Conservation (phyloP, 73 alveolate genomes). For the Urostyla sp. region DNA sequence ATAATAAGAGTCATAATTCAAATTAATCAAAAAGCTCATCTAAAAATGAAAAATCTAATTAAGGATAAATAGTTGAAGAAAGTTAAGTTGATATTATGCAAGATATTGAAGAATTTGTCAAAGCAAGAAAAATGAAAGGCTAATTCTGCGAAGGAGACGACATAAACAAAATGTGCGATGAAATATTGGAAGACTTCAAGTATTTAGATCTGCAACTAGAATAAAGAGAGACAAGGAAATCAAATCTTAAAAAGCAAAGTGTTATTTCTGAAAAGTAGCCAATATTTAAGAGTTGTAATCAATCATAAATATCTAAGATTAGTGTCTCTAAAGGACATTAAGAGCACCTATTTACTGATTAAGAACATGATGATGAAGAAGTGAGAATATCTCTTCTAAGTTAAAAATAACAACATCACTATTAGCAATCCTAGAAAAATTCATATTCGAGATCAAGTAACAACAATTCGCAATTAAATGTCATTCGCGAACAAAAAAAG, state of each 20-base stretch:
- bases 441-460: too few relatives aligned
- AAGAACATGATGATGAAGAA: neutral
- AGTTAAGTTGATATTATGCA: slow-evolving; percentile 33
- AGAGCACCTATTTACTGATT: neutral
- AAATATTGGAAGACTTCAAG: slow-evolving; percentile 32
- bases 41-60: neutral
- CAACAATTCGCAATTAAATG: neutral
- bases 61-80: neutral
- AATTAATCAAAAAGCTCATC: too few relatives aligned
- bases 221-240: neutral
- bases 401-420: too few relatives aligned
- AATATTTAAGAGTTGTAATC: neutral
- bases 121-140: slow-evolving; percentile 33
- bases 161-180: slow-evolving; percentile 52
- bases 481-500: neutral
- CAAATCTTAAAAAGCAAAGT: neutral
- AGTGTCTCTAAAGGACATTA: neutral
- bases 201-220: slow-evolving; percentile 55
- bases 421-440: too few relatives aligned
- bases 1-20: neutral
- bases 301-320: neutral
- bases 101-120: slow-evolving; percentile 36
- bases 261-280: neutral
- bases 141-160: slow-evolving; percentile 21
- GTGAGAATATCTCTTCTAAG: neutral